Evolutionary conservation across 768 basidiomycete species (phyloP).

Genomic region (Lactarius vividus): DNA sequence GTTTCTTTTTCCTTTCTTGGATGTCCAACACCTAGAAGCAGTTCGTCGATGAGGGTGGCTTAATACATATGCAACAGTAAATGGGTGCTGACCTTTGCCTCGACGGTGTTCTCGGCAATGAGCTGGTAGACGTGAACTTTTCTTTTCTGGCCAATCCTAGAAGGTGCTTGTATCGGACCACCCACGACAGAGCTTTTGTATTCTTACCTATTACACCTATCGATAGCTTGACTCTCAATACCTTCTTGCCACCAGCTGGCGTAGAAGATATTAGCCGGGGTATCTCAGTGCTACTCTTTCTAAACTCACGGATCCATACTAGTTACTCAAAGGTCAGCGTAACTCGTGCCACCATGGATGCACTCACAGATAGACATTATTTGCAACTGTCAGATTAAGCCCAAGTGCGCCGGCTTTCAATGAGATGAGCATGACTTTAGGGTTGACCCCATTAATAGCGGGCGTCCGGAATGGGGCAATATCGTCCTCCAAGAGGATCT

Average conservation of each 20-base stretch:
- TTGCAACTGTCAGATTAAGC: conserved; percentile 84
- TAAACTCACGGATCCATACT: conserved; percentile 80
- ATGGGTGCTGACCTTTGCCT: conserved; percentile 60
- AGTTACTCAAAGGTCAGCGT: conserved; percentile 10
- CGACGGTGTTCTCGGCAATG: conserved; percentile 86
- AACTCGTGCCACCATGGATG: background rate
- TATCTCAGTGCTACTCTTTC: background rate
- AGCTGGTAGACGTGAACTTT: conserved; percentile 85
- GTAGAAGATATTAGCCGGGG: conserved; percentile 1
- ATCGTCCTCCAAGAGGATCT: background rate
- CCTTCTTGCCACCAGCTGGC: conserved; percentile 85
- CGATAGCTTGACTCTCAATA: conserved; percentile 82
- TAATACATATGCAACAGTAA: background rate
- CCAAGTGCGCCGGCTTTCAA: conserved; percentile 83
- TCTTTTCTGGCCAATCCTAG: conserved; percentile 76
- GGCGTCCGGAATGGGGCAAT: background rate
- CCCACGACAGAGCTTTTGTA: background rate
- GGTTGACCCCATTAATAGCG: conserved; percentile 43
- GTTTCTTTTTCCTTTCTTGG: conserved; percentile 77
- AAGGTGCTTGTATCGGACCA: background rate
- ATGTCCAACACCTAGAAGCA: conserved; percentile 70
- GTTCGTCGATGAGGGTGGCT: background rate
- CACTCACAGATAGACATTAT: conserved; percentile 77
- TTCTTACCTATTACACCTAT: conserved; percentile 65
- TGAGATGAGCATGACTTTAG: conserved; percentile 82